Evolutionary conservation across 2,329 filamentous ascomycete species (phyloP).

Genomic region (Elsinoe batatas): DNA sequence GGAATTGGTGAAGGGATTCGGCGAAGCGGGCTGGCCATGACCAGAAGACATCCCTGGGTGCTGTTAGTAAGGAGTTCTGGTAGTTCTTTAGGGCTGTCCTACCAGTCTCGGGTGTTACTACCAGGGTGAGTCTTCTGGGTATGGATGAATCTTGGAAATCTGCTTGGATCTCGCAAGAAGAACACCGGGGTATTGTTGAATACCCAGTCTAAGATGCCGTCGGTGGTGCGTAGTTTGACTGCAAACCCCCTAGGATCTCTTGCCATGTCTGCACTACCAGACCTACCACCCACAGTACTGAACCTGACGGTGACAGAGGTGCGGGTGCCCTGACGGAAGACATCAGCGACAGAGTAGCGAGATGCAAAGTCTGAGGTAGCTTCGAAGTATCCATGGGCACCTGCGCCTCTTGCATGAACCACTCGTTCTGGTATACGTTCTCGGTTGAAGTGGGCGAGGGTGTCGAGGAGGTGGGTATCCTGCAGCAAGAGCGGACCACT

Average conservation of each 20-base stretch:
- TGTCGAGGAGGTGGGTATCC: constrained; percentile 57
- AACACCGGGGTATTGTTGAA: constrained; percentile 67
- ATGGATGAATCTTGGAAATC: constrained; percentile 60
- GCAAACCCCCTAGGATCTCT: constrained; percentile 65
- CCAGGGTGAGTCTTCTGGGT: constrained; percentile 26
- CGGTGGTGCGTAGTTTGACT: constrained; percentile 62
- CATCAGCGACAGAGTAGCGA: constrained; percentile 6
- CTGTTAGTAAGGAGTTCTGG: too few relatives aligned
- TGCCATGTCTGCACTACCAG: constrained; percentile 60
- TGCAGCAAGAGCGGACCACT: constrained; percentile 53
- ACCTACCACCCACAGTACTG: constrained; percentile 66
- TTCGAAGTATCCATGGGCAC: constrained; percentile 38
- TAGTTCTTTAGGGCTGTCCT: constrained; percentile 2
- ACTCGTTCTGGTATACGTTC: constrained; percentile 51
- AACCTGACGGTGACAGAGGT: constrained; percentile 59
- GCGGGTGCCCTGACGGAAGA: constrained; percentile 55
- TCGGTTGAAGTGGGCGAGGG: constrained; percentile 49
- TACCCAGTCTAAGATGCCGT: constrained; percentile 66
- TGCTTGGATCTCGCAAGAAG: constrained; percentile 63
- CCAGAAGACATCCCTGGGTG: constrained; percentile 22
- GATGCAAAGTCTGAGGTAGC: constrained; percentile 47
- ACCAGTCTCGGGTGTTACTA: constrained; percentile 25
- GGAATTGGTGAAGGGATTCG: constrained; percentile 40
- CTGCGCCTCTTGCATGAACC: constrained; percentile 20
- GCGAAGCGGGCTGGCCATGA: constrained; percentile 24